Evolutionary conservation across 2,329 filamentous ascomycete species (phyloP), one percentile per base, ranked within the genome.

Genomic region (Trichoderma sp.): DNA sequence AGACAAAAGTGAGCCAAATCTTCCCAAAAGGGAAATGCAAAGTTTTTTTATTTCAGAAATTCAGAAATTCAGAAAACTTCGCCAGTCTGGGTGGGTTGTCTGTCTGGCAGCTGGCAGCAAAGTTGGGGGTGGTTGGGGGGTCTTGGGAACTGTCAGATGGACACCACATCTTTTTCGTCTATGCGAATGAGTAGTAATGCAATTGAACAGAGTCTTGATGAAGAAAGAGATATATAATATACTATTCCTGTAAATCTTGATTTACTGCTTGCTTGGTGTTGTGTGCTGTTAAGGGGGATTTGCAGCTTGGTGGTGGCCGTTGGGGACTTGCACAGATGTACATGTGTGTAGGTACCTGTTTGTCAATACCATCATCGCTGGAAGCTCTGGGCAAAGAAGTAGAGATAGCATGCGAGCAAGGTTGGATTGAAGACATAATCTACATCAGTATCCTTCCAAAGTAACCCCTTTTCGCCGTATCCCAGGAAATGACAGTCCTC

Each of bases 71-170:
- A 6, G n/a, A 53, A 30, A 21, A 39, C 30, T 28, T 43, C 12
- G 6, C 39, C 6, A 12, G 18, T 11, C 24, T 43, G 51, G 28
- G 32, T 36, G 30, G 32, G 21, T 61, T 61, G 51, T 26, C 71
- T 47, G 67, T n/a, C 34, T 70, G 71, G 66, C 71, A 72, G 71
- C 71, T 72, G 71, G 70, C 51, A 56, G 61, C 26, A 14, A 24
- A 62, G 57, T 68, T 18, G 28, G 36, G 65, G 26, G 60, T 47
- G 60, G 66, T 24, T 24, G 18, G 60, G 71, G 57, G 28, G 15
- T 2, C 24, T 32, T 28, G 36, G 39, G 14, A 30, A 18, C 18
- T 43, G 60, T 62, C 39, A 62, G 21, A 26, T 62, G 7, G 53
- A 24, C 34, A 24, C 47, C 4, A 26, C 65, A 60, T 8, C 7